Percentiles rank a stretch among this genome's conserved stretches.
phyloP scores from a whole-genome alignment of 2,329 filamentous ascomycete species.

The Pyrenochaeta sp. region DNA sequence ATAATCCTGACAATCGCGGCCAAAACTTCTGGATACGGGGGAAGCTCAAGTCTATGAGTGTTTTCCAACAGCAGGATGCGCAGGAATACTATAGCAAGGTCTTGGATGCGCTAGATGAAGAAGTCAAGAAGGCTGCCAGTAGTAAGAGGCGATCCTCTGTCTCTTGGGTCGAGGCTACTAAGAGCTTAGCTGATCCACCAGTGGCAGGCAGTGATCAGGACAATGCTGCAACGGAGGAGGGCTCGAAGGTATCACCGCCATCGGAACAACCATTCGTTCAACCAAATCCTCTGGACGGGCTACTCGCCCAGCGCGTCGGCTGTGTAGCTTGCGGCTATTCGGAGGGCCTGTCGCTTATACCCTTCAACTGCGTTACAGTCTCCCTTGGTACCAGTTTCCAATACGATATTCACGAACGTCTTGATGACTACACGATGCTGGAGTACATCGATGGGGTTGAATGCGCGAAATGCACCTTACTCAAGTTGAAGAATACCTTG shows the following conservation, averaged over 20 bases:
- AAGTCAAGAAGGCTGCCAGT: constrained; percentile 62
- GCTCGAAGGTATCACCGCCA: constrained; percentile 9
- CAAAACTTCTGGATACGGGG: constrained; percentile 81
- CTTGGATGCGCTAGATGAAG: constrained; percentile 82
- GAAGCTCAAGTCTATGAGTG: constrained; percentile 89
- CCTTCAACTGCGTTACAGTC: constrained; percentile 92
- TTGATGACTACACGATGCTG: constrained; percentile 84
- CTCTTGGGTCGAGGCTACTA: constrained; percentile 41
- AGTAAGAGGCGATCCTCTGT: constrained; percentile 50
- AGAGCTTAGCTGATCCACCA: constrained; percentile 26
- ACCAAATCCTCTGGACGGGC: constrained; percentile 83
- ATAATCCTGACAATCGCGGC: constrained; percentile 73
- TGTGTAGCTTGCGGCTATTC: constrained; percentile 87
- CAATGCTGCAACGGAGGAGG: constrained; percentile 4
- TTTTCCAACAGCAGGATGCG: constrained; percentile 95
- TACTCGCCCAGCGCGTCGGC: constrained; percentile 86
- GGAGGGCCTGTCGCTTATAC: constrained; percentile 86
- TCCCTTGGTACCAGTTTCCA: constrained; percentile 70
- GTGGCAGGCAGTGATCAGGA: constrained; percentile 11
- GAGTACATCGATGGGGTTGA: constrained; percentile 90
- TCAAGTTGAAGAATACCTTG: constrained; percentile 59
- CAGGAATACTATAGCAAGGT: constrained; percentile 97
- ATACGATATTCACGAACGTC: constrained; percentile 77
- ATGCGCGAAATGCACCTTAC: constrained; percentile 87
- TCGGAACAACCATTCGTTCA: constrained; percentile 35